These are phyloP conservation scores for Penstemon davidsonii DNA, from an alignment of 257 asterid species.

Conservation along the genomic window DNA sequence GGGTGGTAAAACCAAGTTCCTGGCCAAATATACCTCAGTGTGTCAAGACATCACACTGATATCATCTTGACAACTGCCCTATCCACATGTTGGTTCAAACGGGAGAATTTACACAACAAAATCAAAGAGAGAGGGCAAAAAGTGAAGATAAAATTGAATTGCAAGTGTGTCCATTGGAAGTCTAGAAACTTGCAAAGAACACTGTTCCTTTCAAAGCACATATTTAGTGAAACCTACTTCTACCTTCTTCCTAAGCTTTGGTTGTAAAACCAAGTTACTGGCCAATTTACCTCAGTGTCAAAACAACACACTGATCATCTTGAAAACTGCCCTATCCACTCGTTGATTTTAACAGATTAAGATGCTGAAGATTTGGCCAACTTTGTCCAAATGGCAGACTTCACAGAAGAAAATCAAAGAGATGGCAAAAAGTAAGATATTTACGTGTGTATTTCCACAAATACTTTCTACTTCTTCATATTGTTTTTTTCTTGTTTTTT, in stretches of 20 bases:
- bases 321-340: slow-evolving; percentile 13
- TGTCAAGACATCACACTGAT: no score
- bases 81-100: no score
- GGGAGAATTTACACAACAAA: no score
- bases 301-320: slow-evolving; percentile 15
- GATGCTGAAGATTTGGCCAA: neutral
- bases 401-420: slow-evolving; percentile 3
- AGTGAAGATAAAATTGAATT: slow-evolving; percentile 56
- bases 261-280: slow-evolving; percentile 3
- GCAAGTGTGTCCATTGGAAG: slow-evolving; percentile 71
- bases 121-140: no score
- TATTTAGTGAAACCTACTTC: neutral
- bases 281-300: slow-evolving; percentile 3
- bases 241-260: slow-evolving; percentile 26
- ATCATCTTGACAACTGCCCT: no score
- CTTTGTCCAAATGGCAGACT: slow-evolving; percentile 19
- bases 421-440: neutral
- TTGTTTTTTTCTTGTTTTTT: no score
- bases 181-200: slow-evolving; percentile 66
- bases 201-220: neutral
- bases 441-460: neutral
- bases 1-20: no score
- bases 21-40: no score
- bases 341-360: slow-evolving; percentile 18
- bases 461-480: neutral